Base-by-base conservation (phyloP, 2,329 filamentous ascomycete species). In the Botryotinia globosa region DNA sequence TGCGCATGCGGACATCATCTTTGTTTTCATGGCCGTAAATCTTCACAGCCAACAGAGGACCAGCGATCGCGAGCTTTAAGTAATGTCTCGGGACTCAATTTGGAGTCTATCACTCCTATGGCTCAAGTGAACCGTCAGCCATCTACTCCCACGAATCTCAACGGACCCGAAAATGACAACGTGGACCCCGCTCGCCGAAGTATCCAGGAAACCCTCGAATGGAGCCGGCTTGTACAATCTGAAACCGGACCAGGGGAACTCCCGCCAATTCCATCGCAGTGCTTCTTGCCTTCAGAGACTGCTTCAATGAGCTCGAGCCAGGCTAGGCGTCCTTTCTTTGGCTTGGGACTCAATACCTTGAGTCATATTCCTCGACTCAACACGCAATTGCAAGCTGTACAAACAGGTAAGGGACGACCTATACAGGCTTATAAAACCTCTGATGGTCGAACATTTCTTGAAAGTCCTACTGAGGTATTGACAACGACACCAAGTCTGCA, bases 1-100 rank as follows among this genome's bases (percentile, higher is more conserved):
- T 88, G 87, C 79, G 84, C 85, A 72, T 88, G 87, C 76, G 85
- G 85, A 58, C 87, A 88, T 78, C 87, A 88, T 82, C 86, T 86
- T 10, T 88, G 87, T 79, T 88, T 85, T 77, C 87, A 88, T 80
- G 80, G 83, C 66, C 73, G 74, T 70, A 74, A 74, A 54, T 22
- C 51, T 39, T 51, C 42, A 72, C 77, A 45, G 73, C 74, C 68
- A 73, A 59, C 34, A 51, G 65, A 45, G 44, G 44, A 62, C 62
- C 67, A 74, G 45, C 68, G 61, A 59, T 56, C 39, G 20, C 68
- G 71, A 54, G 56, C 56, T 44, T 73, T 61, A 67, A 70, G 64
- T 67, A 74, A 75, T 68, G 61, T 73, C 37, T 64, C 37, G 42
- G 63, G 70, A n/a, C 48, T 62, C 16, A 71, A 75, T 44, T 59